Evolutionary conservation across 495 filamentous ascomycete species (phyloP).

Genomic region (Xylaria acuta): DNA sequence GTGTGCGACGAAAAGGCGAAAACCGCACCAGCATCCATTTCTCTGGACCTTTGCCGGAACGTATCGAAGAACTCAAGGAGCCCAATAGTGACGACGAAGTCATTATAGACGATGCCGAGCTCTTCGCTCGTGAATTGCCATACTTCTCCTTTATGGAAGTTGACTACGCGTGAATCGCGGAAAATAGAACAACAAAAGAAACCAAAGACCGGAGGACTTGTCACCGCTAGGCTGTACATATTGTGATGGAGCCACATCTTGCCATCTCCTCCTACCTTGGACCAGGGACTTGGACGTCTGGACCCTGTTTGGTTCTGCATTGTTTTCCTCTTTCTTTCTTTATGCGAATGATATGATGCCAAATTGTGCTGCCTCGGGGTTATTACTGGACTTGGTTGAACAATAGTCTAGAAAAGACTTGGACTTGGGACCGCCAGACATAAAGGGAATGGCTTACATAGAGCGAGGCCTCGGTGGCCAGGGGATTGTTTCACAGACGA

Average conservation of each 20-base stretch:
- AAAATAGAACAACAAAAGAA: not conserved
- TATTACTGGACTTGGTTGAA: constrained; percentile 4
- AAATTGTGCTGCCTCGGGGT: not conserved
- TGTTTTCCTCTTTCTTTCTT: constrained; percentile 12
- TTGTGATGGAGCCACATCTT: not conserved
- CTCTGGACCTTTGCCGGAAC: constrained; percentile 52
- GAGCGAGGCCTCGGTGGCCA: constrained; percentile 24
- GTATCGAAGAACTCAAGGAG: constrained; percentile 61
- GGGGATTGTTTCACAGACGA: constrained; percentile 15
- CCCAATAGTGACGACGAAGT: constrained; percentile 57
- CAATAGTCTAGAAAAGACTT: not conserved
- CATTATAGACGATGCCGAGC: constrained; percentile 49
- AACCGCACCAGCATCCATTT: constrained; percentile 58
- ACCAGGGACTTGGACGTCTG: not conserved
- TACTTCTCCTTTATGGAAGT: constrained; percentile 58
- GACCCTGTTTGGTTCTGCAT: not conserved
- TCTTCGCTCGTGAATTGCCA: constrained; percentile 53
- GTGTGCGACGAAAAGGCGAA: constrained; percentile 55
- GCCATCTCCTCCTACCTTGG: not conserved
- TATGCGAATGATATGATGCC: constrained; percentile 23
- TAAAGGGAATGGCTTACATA: constrained; percentile 23
- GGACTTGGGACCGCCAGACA: constrained; percentile 9
- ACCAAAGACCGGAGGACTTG: not conserved
- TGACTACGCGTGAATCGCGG: constrained; percentile 47
- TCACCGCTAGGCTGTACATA: not conserved